Evolutionary conservation across 164 flowering plant species (phyloP).

Genomic region (Piper betle): DNA sequence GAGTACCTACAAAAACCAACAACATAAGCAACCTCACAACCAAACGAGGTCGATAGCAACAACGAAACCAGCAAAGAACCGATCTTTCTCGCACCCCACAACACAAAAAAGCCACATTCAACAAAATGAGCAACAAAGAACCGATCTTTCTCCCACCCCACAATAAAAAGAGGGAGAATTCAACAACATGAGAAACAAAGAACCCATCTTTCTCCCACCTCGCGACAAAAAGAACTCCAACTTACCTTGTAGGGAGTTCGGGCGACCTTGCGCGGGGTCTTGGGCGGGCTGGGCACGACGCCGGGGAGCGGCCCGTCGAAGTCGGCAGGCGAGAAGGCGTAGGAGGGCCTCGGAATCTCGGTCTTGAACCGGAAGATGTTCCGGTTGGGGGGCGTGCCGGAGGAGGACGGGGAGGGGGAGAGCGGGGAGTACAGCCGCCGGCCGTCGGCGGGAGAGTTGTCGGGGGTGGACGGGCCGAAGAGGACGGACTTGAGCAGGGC

Average conservation of each 20-base stretch:
- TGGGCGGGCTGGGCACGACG: conserved; percentile 47
- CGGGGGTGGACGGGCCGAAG: conserved; percentile 75
- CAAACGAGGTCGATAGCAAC: background rate
- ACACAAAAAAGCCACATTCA: conserved; percentile 1
- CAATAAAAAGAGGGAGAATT: background rate
- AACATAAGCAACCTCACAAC: background rate
- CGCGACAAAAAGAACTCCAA: background rate
- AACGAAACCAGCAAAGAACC: no score
- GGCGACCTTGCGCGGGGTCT: conserved; percentile 69
- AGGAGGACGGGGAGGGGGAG: background rate
- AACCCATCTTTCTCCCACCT: background rate
- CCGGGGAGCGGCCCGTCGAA: conserved; percentile 52
- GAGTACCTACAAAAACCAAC: conserved; percentile 38
- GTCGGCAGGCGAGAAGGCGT: conserved; percentile 55
- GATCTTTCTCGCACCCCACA: background rate
- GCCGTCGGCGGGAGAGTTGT: conserved; percentile 19
- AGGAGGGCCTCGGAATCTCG: conserved; percentile 33
- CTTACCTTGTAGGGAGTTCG: conserved; percentile 85
- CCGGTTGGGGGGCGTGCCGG: conserved; percentile 27
- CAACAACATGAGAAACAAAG: background rate
- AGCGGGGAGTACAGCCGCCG: background rate
- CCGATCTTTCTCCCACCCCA: no score
- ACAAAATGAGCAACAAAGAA: conserved; percentile 1
- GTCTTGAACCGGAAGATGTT: no score
- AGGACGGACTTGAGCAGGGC: conserved; percentile 45